Evolutionary conservation across 257 asterid genomes (phyloP), one percentile per base, ranked within the genome.

Genomic region (Lantana camara): DNA sequence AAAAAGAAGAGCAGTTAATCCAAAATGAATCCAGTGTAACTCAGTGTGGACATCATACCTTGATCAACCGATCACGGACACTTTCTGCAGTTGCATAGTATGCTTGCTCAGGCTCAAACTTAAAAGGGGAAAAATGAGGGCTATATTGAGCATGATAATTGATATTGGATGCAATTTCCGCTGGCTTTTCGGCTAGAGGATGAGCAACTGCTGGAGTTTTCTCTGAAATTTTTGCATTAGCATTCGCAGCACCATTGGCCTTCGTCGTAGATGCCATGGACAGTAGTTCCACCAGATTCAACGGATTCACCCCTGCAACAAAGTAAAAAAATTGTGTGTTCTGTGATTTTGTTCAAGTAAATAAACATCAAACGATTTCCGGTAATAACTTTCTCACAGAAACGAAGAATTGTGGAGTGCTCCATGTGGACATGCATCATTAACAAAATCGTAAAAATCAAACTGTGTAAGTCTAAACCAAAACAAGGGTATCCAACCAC

Each of bases 51-150:
- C 46, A 73, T 55, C 69, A 23, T 80, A 90, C 99, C 82, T 90
- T 86, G 75, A 94, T 85, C 80, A 90, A 60, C 34, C 82, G 89
- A 80, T 94, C 97, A 32, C 96, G 96, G 30, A 94, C 87, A 47
- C 99, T 94, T 47, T 90, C 95, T 23, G 99, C 99, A 41, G 99
- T 90, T 37, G 99, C 99, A 68, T 79, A 94, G 72, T 63, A 94
- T 15, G 96, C 96, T 78, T 94, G 96, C 82, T 90, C 96, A 0
- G 90, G 91, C 66, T 94, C 99, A 57, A 88, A 94, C 81, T 88
- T 94, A 75, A 83, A 77, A 46, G 95, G 95, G 56, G 99, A 88
- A 67, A 88, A 94, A 81, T 86, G 97, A 79, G 99, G 99, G 79
- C 79, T 84, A 51, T 78, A 90, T 24, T 84, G 86, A 60, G 96